These are phyloP conservation scores for Chrysanthemum lavandulifolium DNA, from an alignment of 129 eudicot species.

Conservation along the genomic window DNA sequence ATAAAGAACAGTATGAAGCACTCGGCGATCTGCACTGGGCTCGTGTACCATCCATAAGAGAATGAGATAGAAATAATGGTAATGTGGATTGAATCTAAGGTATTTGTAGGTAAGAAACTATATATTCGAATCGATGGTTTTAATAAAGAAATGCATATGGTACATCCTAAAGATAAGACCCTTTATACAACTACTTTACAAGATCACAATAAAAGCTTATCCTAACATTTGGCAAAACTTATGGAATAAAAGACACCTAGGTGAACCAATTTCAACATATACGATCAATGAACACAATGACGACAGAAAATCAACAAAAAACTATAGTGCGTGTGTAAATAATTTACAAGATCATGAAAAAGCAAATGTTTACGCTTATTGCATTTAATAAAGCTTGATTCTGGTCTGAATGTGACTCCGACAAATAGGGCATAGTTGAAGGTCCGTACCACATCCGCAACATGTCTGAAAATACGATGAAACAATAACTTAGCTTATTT, in stretches of 20 bases:
- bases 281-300: neutral
- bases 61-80: slow-evolving; percentile 10
- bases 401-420: slow-evolving; percentile 62
- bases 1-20: slow-evolving; percentile 25
- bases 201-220: slow-evolving; percentile 35
- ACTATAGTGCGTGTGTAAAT: neutral
- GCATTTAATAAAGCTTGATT: slow-evolving; percentile 70
- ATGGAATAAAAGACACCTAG: slow-evolving; percentile 18
- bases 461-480: slow-evolving; percentile 59
- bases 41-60: slow-evolving; percentile 26
- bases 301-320: slow-evolving; percentile 2
- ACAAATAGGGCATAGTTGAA: slow-evolving; percentile 76
- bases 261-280: slow-evolving; percentile 6
- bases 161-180: slow-evolving; percentile 23
- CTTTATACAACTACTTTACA: slow-evolving; percentile 29
- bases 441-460: slow-evolving; percentile 75
- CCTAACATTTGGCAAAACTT: slow-evolving; percentile 16
- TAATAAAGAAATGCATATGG: slow-evolving; percentile 38
- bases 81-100: slow-evolving; percentile 1
- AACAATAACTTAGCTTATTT: neutral
- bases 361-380: neutral
- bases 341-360: neutral
- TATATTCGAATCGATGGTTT: slow-evolving; percentile 9
- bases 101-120: slow-evolving; percentile 24
- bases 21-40: slow-evolving; percentile 8